phyloP scores from a whole-genome alignment of 257 asterid genomes.

The Rubia yunnanensis region DNA sequence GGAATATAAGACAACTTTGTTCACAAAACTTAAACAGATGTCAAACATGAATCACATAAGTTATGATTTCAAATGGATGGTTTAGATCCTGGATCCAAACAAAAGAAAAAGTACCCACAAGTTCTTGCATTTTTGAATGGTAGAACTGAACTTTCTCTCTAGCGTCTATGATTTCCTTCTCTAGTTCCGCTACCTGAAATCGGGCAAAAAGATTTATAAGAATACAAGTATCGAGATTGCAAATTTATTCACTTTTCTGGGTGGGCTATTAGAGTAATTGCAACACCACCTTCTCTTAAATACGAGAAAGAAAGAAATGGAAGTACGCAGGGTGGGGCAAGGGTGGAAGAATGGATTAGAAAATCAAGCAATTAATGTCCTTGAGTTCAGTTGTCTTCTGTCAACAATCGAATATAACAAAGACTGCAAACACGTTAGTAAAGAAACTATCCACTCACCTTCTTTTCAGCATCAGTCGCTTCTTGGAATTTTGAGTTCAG shows the following conservation, averaged over 20 bases:
- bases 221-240: background rate
- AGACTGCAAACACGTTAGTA: background rate
- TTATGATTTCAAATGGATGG: background rate
- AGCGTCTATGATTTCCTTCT: conserved; percentile 86
- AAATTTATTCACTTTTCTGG: background rate
- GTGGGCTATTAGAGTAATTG: background rate
- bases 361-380: background rate
- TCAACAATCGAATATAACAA: background rate
- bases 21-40: background rate
- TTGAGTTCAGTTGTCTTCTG: background rate
- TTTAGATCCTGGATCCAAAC: background rate
- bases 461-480: conserved; percentile 85
- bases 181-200: conserved; percentile 85
- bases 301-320: too few species aligned
- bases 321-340: background rate
- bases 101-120: conserved; percentile 48
- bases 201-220: conserved; percentile 9
- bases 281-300: background rate
- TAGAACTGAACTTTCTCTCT: conserved; percentile 78
- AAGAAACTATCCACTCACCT: conserved; percentile 33
- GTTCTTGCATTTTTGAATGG: conserved; percentile 95
- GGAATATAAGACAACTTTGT: background rate
- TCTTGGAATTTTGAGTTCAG: conserved; percentile 75
- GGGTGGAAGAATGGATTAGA: background rate
- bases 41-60: background rate